These are phyloP conservation scores for Zymoseptoria ardabiliae DNA, from an alignment of 2,329 filamentous ascomycete genomes.

Conservation along the genomic window DNA sequence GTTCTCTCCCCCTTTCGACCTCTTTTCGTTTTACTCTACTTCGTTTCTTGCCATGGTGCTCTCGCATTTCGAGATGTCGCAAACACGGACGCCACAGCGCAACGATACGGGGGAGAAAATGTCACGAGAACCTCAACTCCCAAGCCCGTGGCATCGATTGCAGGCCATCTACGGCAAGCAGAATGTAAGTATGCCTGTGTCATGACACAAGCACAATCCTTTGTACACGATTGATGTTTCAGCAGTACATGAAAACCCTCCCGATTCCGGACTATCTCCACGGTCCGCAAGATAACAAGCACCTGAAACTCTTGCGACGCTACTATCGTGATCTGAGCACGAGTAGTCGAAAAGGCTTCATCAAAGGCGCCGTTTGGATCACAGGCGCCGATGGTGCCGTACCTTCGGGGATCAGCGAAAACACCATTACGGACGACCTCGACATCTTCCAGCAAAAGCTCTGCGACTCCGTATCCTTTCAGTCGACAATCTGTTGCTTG, in stretches of 20 bases:
- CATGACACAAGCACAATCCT: no score
- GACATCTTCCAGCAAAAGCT: background rate
- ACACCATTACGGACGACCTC: background rate
- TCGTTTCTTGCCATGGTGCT: no score
- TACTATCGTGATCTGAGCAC: background rate
- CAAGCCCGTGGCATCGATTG: no score
- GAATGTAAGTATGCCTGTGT: no score
- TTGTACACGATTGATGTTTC: background rate
- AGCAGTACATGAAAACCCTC: background rate
- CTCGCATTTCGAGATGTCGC: no score
- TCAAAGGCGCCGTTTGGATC: background rate
- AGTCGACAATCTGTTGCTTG: background rate
- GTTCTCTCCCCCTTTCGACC: no score
- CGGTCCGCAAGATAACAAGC: background rate
- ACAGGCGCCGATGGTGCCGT: background rate
- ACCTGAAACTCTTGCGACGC: background rate
- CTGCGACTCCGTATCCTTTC: background rate
- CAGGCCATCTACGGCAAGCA: no score
- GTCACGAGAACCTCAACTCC: no score
- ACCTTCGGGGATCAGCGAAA: background rate
- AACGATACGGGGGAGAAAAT: no score
- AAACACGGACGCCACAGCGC: no score
- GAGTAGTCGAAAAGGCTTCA: background rate
- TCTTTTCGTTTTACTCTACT: no score
- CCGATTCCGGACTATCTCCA: background rate